Percentiles rank a stretch among this genome's conserved stretches.
phyloP scores from a whole-genome alignment of 345 rosid species.

The Corchorus olitorius region DNA sequence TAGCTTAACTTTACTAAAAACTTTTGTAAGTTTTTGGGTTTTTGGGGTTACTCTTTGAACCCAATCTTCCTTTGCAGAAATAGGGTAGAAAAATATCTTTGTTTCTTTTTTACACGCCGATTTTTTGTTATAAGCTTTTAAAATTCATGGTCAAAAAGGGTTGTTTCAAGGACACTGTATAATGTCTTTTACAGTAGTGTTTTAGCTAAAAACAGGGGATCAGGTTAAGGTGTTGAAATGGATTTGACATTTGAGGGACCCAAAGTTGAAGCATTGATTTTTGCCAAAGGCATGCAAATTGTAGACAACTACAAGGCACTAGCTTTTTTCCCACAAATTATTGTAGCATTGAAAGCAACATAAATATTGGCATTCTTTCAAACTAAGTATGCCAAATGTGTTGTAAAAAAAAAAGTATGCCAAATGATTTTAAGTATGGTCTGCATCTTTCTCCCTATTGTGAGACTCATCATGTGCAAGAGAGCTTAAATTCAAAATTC shows the following conservation, averaged over 20 bases:
- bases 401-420: no score
- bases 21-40: background rate
- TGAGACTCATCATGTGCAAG: background rate
- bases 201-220: background rate
- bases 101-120: background rate
- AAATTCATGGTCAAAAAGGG: slow-evolving; percentile 5
- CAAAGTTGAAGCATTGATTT: background rate
- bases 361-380: background rate
- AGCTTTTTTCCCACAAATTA: background rate
- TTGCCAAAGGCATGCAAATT: background rate
- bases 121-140: background rate
- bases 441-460: background rate
- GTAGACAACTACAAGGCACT: slow-evolving; percentile 10
- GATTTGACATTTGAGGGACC: slow-evolving; percentile 16
- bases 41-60: background rate
- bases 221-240: background rate
- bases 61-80: background rate
- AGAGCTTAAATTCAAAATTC: background rate
- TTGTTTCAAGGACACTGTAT: background rate
- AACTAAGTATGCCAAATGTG: background rate
- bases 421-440: background rate
- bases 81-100: background rate
- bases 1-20: background rate
- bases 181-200: background rate
- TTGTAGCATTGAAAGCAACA: background rate